Base-by-base conservation (phyloP, 306 rosid genomes). In the Argentina anserina region DNA sequence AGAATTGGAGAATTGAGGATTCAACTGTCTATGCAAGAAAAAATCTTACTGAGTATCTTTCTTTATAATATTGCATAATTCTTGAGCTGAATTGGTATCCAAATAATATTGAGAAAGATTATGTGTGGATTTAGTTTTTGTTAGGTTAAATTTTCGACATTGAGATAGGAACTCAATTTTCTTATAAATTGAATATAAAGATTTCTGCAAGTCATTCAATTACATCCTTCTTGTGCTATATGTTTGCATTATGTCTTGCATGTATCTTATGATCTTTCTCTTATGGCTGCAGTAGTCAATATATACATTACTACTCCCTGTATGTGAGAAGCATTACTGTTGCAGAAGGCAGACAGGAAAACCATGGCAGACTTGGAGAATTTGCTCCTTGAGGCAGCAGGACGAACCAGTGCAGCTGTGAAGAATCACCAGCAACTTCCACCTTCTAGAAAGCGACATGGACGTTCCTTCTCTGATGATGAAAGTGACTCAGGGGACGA, bases 371-470 rank as follows among this genome's bases (percentile, higher is more conserved):
- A 89, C 69, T 72, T 87, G 79, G 95, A 86, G 73, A 82, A 84
- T 81, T 81, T 89, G 88, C 90, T 87, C 62, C 84, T 89, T 39
- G 91, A 87, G 87, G 95, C 91, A 65, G 91, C 95, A 2, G 95
- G 95, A 62, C 82, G 90, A 71, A 83, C 81, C 3, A 65, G 52
- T 66, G 72, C 83, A 47, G 69, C 65, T 9, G 71, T 37, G 65
- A 83, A 84, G 69, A 83, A 83, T 36, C 61, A 28, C 3, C 59
- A 75, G 42, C 67, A 69, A 72, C 52, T 29, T 67, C 74, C 76
- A 34, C 74, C 84, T 28, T 74, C 81, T 9, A 82, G 68, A 37
- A 14, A 28, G 18, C 81, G 60, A 70, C 79, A 50, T 0, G 81
- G 52, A 2, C 82, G 72, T 58, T 36, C 71, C 29, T 64, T 25